Evolutionary conservation across 768 basidiomycete species (phyloP).

Genomic region (Termitomyces titanicus): DNA sequence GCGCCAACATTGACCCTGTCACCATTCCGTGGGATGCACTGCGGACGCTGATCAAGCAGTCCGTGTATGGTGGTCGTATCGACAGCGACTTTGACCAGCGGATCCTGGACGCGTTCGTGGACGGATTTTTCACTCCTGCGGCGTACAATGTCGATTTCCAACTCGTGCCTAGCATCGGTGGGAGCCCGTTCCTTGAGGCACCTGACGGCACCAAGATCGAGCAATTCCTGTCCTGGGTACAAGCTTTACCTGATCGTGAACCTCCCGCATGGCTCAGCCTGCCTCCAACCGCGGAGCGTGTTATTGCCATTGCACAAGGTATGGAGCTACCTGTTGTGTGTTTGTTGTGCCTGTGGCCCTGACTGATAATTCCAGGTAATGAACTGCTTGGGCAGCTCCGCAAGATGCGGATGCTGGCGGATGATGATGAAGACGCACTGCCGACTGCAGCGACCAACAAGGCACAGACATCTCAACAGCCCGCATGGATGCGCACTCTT

Average conservation of each 20-base stretch:
- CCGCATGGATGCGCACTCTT: constrained; percentile 92
- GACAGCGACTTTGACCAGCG: constrained; percentile 95
- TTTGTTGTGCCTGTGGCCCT: constrained; percentile 4
- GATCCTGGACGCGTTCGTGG: constrained; percentile 91
- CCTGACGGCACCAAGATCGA: constrained; percentile 94
- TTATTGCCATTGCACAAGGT: constrained; percentile 93
- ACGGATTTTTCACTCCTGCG: constrained; percentile 78
- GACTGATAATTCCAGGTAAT: constrained; percentile 49
- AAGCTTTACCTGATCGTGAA: constrained; percentile 85
- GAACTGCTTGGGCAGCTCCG: constrained; percentile 82
- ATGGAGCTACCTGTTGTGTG: constrained; percentile 15
- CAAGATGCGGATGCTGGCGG: constrained; percentile 87
- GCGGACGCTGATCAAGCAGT: constrained; percentile 91
- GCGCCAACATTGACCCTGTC: constrained; percentile 88
- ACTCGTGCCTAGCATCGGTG: constrained; percentile 66
- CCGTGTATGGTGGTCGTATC: constrained; percentile 91
- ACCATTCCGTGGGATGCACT: constrained; percentile 94
- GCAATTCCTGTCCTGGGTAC: constrained; percentile 89
- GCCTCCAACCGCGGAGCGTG: constrained; percentile 86
- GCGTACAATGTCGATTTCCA: constrained; percentile 95
- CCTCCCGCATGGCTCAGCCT: constrained; percentile 94
- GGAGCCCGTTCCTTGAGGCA: constrained; percentile 54
- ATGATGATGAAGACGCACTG: constrained; percentile 75
- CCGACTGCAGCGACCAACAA: constrained; percentile 58
- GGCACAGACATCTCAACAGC: constrained; percentile 65